Percentiles rank a stretch among this genome's conserved stretches.
Conservation (phyloP, 2,329 filamentous ascomycete species). For the Fusarium sp. region DNA sequence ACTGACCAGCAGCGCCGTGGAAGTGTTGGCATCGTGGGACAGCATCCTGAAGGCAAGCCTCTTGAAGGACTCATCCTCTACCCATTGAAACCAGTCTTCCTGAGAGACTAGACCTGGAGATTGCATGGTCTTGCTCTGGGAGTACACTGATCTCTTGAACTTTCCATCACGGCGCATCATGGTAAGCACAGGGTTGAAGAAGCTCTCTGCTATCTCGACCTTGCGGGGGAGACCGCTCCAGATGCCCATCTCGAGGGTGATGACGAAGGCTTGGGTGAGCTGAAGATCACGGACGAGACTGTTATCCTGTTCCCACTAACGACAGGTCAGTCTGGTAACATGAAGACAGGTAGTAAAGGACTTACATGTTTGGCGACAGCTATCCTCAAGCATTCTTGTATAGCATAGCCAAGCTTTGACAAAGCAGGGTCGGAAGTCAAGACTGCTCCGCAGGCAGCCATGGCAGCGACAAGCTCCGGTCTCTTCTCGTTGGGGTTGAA, state of each 20-base stretch:
- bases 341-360: not conserved
- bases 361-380: constrained; percentile 31
- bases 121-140: not conserved
- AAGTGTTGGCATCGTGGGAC: constrained; percentile 44
- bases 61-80: constrained; percentile 45
- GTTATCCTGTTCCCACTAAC: constrained; percentile 48
- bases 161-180: constrained; percentile 49
- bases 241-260: constrained; percentile 46
- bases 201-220: constrained; percentile 52
- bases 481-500: constrained; percentile 49
- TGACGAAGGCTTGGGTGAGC: constrained; percentile 47
- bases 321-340: fast-evolving
- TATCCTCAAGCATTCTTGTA: constrained; percentile 49
- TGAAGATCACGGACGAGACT: constrained; percentile 44
- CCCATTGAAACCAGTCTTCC: constrained; percentile 43
- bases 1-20: constrained; percentile 42
- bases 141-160: constrained; percentile 41
- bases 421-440: constrained; percentile 49
- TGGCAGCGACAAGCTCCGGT: constrained; percentile 49
- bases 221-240: constrained; percentile 52
- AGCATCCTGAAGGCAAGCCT: constrained; percentile 43
- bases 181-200: constrained; percentile 48
- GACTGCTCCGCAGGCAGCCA: constrained; percentile 50
- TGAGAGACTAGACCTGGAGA: constrained; percentile 16
- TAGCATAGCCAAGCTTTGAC: constrained; percentile 52